Conservation (phyloP, 2,329 filamentous ascomycete species). For the Cladosporium sp. region DNA sequence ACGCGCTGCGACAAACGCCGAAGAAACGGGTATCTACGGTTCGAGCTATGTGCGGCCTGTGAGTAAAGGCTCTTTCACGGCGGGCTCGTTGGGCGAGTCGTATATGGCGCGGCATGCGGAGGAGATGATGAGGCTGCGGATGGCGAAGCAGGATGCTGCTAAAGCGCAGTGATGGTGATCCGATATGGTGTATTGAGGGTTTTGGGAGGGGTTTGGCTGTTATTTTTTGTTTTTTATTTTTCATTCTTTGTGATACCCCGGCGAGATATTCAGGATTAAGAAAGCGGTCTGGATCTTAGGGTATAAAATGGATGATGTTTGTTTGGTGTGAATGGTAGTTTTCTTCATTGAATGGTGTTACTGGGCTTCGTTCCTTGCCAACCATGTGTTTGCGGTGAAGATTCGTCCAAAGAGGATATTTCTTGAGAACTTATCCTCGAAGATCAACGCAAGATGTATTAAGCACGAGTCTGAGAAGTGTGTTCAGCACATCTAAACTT, state of each 20-base stretch:
- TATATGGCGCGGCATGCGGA: conserved; percentile 39
- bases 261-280: neutral
- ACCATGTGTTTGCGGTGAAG: too few species aligned
- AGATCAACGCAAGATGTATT: too few species aligned
- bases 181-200: neutral
- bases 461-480: too few species aligned
- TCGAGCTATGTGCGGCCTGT: conserved; percentile 24
- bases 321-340: neutral
- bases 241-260: conserved; percentile 11
- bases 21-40: conserved; percentile 31
- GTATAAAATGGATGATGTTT: neutral
- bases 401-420: too few species aligned
- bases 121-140: conserved; percentile 13
- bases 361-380: too few species aligned
- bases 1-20: conserved; percentile 26
- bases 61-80: conserved; percentile 27
- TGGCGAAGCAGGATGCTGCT: conserved; percentile 9
- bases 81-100: conserved; percentile 36
- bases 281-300: neutral
- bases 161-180: conserved; percentile 6
- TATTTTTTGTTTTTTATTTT: neutral
- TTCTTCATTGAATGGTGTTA: too few species aligned
- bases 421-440: too few species aligned
- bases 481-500: too few species aligned
- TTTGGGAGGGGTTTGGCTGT: neutral